Conservation (phyloP, 176 grass and related monocot genomes). For the Phragmites australis region DNA sequence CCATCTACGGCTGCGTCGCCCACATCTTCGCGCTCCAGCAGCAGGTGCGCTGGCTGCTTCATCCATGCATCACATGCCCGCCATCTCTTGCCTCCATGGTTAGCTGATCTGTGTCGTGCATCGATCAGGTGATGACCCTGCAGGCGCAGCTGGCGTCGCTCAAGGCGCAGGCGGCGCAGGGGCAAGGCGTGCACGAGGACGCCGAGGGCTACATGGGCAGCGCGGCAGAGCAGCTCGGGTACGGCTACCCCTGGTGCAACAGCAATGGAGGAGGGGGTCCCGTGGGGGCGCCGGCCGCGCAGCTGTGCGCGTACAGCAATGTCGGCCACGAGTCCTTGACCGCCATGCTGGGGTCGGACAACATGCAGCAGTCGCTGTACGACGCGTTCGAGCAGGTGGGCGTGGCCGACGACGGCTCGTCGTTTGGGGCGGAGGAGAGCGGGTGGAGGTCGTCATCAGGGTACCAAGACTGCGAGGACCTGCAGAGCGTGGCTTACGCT, state of each 20-base stretch:
- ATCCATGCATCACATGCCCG: no score
- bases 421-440: slow-evolving; percentile 37
- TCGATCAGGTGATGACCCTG: slow-evolving; percentile 76
- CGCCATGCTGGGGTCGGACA: slow-evolving; percentile 39
- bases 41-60: slow-evolving; percentile 43
- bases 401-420: slow-evolving; percentile 23
- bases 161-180: slow-evolving; percentile 62
- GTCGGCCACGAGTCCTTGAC: slow-evolving; percentile 51
- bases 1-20: slow-evolving; percentile 92
- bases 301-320: slow-evolving; percentile 40
- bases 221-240: slow-evolving; percentile 35
- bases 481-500: slow-evolving; percentile 70
- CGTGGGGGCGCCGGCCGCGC: not conserved
- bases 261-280: slow-evolving; percentile 12
- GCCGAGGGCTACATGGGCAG: slow-evolving; percentile 32
- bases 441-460: slow-evolving; percentile 61
- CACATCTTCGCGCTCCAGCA: slow-evolving; percentile 98
- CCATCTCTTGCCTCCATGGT: no score
- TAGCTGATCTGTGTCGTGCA: not conserved
- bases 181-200: slow-evolving; percentile 44
- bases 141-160: slow-evolving; percentile 87
- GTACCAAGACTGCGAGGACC: slow-evolving; percentile 80
- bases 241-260: slow-evolving; percentile 36
- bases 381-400: slow-evolving; percentile 26
- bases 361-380: slow-evolving; percentile 53